phyloP scores from a whole-genome alignment of 2,329 filamentous ascomycete species.

The Cladophialophora exuberans region DNA sequence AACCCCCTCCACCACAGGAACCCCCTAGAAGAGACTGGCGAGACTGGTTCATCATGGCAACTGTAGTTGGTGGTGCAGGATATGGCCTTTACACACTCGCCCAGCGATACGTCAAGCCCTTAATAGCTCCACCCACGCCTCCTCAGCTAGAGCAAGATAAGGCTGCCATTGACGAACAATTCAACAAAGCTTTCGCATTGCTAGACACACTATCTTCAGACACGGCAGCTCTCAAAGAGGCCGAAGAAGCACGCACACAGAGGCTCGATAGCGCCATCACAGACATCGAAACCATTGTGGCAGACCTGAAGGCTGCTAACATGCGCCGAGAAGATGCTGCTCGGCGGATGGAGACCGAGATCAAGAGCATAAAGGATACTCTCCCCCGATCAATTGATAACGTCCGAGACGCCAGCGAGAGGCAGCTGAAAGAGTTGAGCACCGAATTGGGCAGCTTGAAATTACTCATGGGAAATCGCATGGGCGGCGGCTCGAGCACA shows the following conservation, averaged over 20 bases:
- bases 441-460: slow-evolving; percentile 90
- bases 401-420: slow-evolving; percentile 82
- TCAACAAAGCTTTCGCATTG: slow-evolving; percentile 86
- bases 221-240: slow-evolving; percentile 82
- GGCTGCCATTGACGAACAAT: slow-evolving; percentile 86
- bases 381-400: slow-evolving; percentile 88
- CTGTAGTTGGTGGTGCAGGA: slow-evolving; percentile 83
- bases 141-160: slow-evolving; percentile 95
- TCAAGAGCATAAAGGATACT: slow-evolving; percentile 77
- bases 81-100: slow-evolving; percentile 88
- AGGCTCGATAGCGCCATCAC: slow-evolving; percentile 78
- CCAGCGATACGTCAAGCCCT: slow-evolving; percentile 88
- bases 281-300: slow-evolving; percentile 82
- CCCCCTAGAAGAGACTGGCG: slow-evolving; percentile 88
- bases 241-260: slow-evolving; percentile 82
- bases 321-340: slow-evolving; percentile 85
- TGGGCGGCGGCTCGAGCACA: slow-evolving; percentile 41
- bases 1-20: slow-evolving; percentile 54
- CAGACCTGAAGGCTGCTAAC: slow-evolving; percentile 78
- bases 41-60: slow-evolving; percentile 99
- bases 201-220: slow-evolving; percentile 92
- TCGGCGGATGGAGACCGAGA: slow-evolving; percentile 81
- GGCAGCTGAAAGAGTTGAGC: slow-evolving; percentile 79
- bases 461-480: slow-evolving; percentile 72
- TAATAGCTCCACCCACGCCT: slow-evolving; percentile 90